A percentile compares a stretch with the other conserved stretches of the same genome.
Conservation (phyloP, 2,329 filamentous ascomycete genomes). For the Lachnellula suecica region DNA sequence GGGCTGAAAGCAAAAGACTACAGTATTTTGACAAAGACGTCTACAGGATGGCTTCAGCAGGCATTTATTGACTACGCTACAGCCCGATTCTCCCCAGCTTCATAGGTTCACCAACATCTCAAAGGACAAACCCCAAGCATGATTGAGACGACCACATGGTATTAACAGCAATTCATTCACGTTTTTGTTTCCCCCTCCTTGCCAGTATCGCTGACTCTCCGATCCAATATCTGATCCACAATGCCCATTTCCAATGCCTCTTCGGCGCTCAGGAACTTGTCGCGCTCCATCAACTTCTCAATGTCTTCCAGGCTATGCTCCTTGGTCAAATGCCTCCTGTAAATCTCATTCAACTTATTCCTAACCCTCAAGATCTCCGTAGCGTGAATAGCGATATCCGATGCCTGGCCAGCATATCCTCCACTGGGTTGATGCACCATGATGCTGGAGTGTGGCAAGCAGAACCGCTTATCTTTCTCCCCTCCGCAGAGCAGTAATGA, state of each 20-base stretch:
- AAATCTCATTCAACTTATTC: slow-evolving; percentile 86
- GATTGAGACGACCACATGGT: not conserved
- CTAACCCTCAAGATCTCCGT: slow-evolving; percentile 92
- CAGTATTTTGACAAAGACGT: no score
- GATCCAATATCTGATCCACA: slow-evolving; percentile 82
- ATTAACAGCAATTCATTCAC: not conserved
- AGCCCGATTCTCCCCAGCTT: no score
- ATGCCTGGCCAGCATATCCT: slow-evolving; percentile 62
- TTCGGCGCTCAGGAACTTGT: slow-evolving; percentile 87
- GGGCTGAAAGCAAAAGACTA: no score
- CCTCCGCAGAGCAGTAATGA: slow-evolving; percentile 85
- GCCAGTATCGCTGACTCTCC: no score
- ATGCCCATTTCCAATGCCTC: slow-evolving; percentile 90
- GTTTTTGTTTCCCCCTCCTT: not conserved
- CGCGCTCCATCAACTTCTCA: slow-evolving; percentile 93
- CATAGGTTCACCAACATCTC: no score
- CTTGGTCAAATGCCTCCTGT: slow-evolving; percentile 80
- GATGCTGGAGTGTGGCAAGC: slow-evolving; percentile 87
- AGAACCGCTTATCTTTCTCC: slow-evolving; percentile 79
- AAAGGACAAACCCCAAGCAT: not conserved
- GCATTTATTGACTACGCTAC: no score
- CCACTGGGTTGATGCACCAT: slow-evolving; percentile 98
- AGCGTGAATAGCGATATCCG: slow-evolving; percentile 93
- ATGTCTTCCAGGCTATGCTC: slow-evolving; percentile 80
- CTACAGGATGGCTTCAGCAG: no score